Conservation (phyloP, 2,329 filamentous ascomycete species). For the Botrytis porri region DNA sequence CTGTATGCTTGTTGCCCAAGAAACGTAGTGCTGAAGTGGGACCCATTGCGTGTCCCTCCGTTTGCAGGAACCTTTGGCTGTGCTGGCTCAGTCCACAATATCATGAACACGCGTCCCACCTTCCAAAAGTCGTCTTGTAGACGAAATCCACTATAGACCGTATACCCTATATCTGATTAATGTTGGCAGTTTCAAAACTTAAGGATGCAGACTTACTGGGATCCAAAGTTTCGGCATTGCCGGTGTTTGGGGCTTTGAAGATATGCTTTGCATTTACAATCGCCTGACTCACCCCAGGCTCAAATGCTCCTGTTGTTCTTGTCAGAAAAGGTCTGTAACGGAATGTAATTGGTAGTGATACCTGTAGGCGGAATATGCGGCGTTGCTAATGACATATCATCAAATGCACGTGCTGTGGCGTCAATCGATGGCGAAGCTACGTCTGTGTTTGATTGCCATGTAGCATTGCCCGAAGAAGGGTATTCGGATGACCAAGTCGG, state of each 20-base stretch:
- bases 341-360: not conserved
- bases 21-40: conserved; percentile 20
- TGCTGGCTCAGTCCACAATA: conserved; percentile 33
- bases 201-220: not conserved
- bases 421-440: not conserved
- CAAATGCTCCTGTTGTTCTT: not conserved
- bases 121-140: conserved; percentile 22
- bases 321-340: not conserved
- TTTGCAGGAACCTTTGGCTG: not conserved
- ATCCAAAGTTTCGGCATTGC: not conserved
- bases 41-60: conserved; percentile 18
- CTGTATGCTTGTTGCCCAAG: conserved; percentile 24
- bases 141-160: not conserved
- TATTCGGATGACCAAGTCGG: not conserved
- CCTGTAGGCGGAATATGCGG: not conserved
- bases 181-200: too few species aligned
- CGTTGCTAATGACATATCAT: not conserved
- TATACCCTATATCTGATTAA: not conserved
- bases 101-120: conserved; percentile 32
- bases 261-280: not conserved
- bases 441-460: not conserved
- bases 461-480: not conserved
- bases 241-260: not conserved
- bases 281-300: not conserved
- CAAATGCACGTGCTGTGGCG: not conserved